Evolutionary conservation across 2,329 filamentous ascomycete species (phyloP), one percentile per base, ranked within the genome.

Genomic region (Claviceps fusiformis): DNA sequence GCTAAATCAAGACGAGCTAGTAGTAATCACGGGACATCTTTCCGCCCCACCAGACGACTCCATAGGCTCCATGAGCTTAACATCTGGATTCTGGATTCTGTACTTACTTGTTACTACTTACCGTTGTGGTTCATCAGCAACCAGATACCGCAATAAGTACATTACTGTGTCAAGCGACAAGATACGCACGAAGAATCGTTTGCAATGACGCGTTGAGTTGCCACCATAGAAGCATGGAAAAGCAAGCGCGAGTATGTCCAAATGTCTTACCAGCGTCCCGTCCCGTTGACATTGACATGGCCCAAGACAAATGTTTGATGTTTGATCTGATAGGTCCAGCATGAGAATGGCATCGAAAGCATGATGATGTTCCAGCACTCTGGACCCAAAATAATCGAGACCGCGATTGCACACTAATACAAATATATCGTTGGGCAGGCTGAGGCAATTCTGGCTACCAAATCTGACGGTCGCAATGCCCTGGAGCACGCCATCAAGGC

Each of bases 401-500:
- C 6, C 13, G 27, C n/a, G 29, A 54, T 17, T 29, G 35, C 3
- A 29, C 10, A 27, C 53, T 50, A 46, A 51, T 29, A 3, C 11
- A 24, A 24, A 27, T 13, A 4, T 37, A n/a, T 46, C 43, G 37
- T 27, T 47, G 33, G 6, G 19, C 41, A 74, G 72, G 66, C 65
- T 58, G 68, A 69, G 57, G 72, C 74, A 64, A 64, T 64, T 62
- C 62, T 72, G 49, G 60, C 69, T 52, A 60, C 62, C 57, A 65
- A 60, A 57, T 68, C 68, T 52, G 67, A 57, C 49, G 70, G 69
- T 57, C 63, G 66, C 55, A 82, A 83, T 61, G 89, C 89, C 47
- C 76, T 96, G 55, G 74, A 83, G 53, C 79, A 87, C 67, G 85
- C 89, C 52, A 89, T 95, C 64, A 74, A 78, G 59, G 87, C 87